phyloP scores from a whole-genome alignment of 2,329 filamentous ascomycete genomes.

The Aspergillus neoniger region DNA sequence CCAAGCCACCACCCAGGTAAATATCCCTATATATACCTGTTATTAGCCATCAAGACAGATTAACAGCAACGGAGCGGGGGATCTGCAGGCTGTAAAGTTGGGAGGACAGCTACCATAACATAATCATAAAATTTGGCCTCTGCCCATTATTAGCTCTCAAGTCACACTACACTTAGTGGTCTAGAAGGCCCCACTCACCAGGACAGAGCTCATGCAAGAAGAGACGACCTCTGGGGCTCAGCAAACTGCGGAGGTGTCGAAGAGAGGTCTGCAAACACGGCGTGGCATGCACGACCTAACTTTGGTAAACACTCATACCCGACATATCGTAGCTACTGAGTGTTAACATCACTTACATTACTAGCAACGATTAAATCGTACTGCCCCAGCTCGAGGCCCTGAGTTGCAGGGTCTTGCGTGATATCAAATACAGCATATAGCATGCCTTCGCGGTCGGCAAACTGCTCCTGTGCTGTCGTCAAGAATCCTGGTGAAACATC shows the following conservation, averaged over 20 bases:
- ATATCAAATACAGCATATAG: constrained; percentile 34
- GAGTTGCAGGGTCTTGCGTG: constrained; percentile 25
- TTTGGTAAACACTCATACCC: too few species aligned
- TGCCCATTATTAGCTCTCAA: not conserved
- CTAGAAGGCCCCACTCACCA: not conserved
- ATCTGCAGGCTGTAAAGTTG: not conserved
- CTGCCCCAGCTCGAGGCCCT: constrained; percentile 29
- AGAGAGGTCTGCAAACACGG: constrained; percentile 8
- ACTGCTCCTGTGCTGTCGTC: constrained; percentile 28
- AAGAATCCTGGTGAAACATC: constrained; percentile 37
- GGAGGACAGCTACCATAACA: not conserved
- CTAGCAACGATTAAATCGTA: constrained; percentile 40
- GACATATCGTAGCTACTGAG: too few species aligned
- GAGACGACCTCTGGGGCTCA: constrained; percentile 4
- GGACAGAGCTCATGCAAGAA: constrained; percentile 11
- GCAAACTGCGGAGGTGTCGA: not conserved
- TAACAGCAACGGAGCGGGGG: too few species aligned
- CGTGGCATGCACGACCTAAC: constrained; percentile 39
- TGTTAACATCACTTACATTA: constrained; percentile 9
- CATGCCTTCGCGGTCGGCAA: constrained; percentile 28
- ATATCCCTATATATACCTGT: not conserved
- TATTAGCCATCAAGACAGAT: not conserved
- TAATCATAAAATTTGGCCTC: not conserved
- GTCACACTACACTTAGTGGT: too few species aligned
- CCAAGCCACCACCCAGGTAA: constrained; percentile 16